phyloP scores from a whole-genome alignment of 192 early-diverging fungal genomes.

The Coemansia asiatica region DNA sequence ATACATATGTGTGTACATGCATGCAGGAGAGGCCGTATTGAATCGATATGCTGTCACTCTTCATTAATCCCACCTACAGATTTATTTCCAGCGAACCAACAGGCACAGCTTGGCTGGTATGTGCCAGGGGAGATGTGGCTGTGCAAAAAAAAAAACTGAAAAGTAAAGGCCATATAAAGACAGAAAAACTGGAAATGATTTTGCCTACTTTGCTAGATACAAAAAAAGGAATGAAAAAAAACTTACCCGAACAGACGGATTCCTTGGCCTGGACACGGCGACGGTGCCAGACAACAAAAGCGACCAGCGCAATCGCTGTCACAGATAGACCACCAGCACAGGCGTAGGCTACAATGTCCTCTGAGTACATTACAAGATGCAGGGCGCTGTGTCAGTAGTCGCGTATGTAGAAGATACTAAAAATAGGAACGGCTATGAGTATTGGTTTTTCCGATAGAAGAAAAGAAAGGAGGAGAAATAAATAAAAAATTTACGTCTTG shows the following conservation, averaged over 20 bases:
- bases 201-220: background rate
- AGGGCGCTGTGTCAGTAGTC: background rate
- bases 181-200: no score
- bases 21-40: background rate
- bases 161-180: no score
- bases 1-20: background rate
- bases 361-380: conserved; percentile 4
- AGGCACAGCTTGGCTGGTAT: no score
- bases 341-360: background rate
- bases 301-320: conserved; percentile 5
- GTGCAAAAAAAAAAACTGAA: background rate
- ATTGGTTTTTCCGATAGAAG: background rate
- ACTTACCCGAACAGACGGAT: conserved; percentile 2
- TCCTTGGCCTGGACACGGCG: conserved; percentile 1
- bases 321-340: conserved; percentile 6
- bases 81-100: background rate
- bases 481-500: background rate
- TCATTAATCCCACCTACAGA: background rate
- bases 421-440: background rate
- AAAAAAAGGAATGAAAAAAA: background rate
- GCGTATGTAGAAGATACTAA: background rate
- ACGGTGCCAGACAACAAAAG: background rate
- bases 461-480: no score
- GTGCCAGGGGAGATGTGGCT: background rate
- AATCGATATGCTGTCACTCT: background rate